Base-by-base conservation (phyloP, 2,329 filamentous ascomycete genomes). In the Curvularia verruculosa region DNA sequence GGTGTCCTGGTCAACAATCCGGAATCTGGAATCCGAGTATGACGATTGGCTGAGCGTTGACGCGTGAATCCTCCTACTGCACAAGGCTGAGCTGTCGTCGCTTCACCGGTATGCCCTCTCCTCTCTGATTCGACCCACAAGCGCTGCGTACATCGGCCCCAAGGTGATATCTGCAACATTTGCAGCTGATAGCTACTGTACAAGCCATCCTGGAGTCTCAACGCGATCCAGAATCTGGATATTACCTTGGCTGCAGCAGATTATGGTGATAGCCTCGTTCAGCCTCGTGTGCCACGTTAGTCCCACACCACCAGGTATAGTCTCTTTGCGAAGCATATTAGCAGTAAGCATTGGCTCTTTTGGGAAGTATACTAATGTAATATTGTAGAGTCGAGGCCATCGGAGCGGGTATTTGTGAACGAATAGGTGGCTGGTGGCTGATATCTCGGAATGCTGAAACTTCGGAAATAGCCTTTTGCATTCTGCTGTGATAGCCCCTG, bases 161-260 rank as follows among this genome's bases (percentile, higher is more conserved):
- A 41, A 13, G 12, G 13, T 23, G 36, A 43, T 23, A 13, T 18
- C 21, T 23, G 19, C 26, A 24, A 9, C n/a, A 31, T 3, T 3
- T 34, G 26, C 48, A 50, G 19, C 5, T 34, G 5, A 24, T n/a
- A n/a, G 23, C 2, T 23, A 13, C 18, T n/a, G 2, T n/a, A 36
- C 5, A 7, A n/a, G 3, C 45, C 29, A 47, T n/a, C 3, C 29
- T n/a, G 13, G 21, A 47, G 13, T 12, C 4, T 6, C 15, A 9
- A 26, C 36, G 10, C 29, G 26, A 10, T 26, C 29, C 45, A 48
- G 45, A 48, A 36, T 48, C 45, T 48, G 45, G 45, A 48, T 26
- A 24, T 48, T 19, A 15, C 26, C 10, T 19, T 10, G 12, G 13
- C 6, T 28, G 19, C 31, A 36, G 19, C 31, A 36, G 31, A 18